These are phyloP conservation scores for Adansonia madagascariensis DNA, from an alignment of 441 rosid genomes.

Conservation along the genomic window DNA sequence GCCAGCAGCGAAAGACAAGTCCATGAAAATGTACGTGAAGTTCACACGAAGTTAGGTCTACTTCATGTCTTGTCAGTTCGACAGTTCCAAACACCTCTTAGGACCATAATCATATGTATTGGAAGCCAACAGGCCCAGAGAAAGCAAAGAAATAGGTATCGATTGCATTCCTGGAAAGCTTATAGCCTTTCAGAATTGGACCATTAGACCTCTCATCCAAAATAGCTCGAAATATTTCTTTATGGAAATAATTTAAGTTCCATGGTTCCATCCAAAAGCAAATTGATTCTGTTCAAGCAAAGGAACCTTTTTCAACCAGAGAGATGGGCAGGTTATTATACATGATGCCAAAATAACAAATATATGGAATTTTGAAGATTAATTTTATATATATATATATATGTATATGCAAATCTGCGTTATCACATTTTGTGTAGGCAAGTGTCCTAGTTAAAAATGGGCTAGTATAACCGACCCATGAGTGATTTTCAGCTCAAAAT, in stretches of 20 bases:
- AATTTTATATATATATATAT: too few species aligned
- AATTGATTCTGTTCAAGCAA: background rate
- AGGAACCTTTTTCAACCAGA: background rate
- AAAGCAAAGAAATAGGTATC: conserved; percentile 1
- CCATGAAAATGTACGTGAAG: conserved; percentile 15
- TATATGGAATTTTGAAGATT: background rate
- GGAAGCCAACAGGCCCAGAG: background rate
- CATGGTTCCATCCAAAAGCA: background rate
- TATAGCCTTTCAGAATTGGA: background rate
- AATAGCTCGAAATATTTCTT: background rate
- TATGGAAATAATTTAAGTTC: background rate
- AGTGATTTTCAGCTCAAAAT: background rate
- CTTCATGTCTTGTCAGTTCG: background rate
- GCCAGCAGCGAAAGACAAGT: background rate
- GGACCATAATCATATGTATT: background rate
- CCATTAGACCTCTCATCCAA: background rate
- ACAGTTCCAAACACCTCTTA: background rate
- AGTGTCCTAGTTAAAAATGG: background rate
- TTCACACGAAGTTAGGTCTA: conserved; percentile 5
- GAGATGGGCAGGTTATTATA: background rate
- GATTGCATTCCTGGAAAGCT: background rate
- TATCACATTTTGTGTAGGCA: background rate
- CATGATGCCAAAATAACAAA: background rate
- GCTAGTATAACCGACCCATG: background rate
- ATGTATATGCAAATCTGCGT: background rate